Percentiles rank a stretch among this genome's conserved stretches.
Conservation (phyloP, 2,329 filamentous ascomycete genomes). For the Nannizzia gypsea region DNA sequence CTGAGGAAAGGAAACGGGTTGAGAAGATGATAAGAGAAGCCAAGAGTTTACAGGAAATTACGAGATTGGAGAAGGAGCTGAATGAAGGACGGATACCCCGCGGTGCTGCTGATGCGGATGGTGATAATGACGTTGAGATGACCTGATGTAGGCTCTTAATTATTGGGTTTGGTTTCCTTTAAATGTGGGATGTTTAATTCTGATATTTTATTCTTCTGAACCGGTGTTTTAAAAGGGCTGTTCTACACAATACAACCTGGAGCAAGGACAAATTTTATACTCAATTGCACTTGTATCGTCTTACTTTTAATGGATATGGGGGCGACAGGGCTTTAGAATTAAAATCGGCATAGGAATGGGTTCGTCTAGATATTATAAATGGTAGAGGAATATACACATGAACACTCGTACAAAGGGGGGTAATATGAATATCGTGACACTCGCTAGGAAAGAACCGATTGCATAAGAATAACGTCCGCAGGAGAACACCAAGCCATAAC, state of each 20-base stretch:
- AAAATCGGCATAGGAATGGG: background rate
- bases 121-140: conserved; percentile 29
- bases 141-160: conserved; percentile 16
- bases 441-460: background rate
- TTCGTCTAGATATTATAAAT: background rate
- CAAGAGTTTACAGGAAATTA: conserved; percentile 80
- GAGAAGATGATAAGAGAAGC: conserved; percentile 81
- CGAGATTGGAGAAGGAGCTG: conserved; percentile 77
- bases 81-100: conserved; percentile 76
- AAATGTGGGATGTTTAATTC: background rate
- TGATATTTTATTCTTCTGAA: conserved; percentile 3
- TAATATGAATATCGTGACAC: background rate
- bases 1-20: conserved; percentile 73
- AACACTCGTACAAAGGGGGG: background rate
- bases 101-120: conserved; percentile 37
- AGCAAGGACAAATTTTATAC: background rate
- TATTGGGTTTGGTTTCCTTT: background rate
- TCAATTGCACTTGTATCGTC: background rate
- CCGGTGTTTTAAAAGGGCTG: background rate
- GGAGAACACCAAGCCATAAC: background rate
- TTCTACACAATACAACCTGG: background rate
- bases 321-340: background rate
- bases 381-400: background rate
- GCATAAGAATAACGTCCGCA: background rate
- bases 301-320: background rate